phyloP scores from a whole-genome alignment of 2,329 filamentous ascomycete species.

The Diaporthe velutina region DNA sequence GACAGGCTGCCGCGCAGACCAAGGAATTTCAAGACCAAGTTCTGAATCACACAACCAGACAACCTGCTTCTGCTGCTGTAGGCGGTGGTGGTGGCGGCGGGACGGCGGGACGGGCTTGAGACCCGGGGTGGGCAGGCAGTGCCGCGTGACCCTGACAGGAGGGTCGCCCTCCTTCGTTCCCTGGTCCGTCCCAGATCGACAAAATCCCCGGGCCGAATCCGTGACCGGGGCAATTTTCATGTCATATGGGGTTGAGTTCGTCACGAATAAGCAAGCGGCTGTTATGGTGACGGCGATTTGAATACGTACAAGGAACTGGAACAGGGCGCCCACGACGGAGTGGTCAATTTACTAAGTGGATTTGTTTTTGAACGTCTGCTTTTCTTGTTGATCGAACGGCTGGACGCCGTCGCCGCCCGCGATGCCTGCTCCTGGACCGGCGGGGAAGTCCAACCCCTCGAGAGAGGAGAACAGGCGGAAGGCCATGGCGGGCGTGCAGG shows the following conservation, averaged over 20 bases:
- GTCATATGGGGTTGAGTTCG: too few species aligned
- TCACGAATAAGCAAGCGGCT: not conserved
- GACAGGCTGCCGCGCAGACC: not conserved
- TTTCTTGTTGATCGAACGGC: not conserved
- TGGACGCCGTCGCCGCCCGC: not conserved
- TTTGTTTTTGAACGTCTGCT: not conserved
- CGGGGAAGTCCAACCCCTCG: not conserved
- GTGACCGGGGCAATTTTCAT: slow-evolving; percentile 6
- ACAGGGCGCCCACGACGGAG: not conserved
- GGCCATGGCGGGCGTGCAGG: slow-evolving; percentile 35
- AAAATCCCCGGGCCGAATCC: slow-evolving; percentile 9
- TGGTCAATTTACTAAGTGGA: not conserved
- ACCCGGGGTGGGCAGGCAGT: not conserved
- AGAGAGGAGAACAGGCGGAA: slow-evolving; percentile 35
- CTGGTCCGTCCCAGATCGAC: not conserved
- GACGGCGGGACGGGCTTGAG: slow-evolving; percentile 1
- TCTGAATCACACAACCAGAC: too few species aligned
- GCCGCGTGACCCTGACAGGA: not conserved
- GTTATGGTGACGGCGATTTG: not conserved
- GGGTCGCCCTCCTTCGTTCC: not conserved
- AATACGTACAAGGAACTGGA: not conserved
- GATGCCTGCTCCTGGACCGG: slow-evolving; percentile 11
- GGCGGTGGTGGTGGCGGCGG: not conserved
- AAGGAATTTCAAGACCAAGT: not conserved
- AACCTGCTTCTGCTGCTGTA: too few species aligned